These are phyloP conservation scores for Solanum chmielewskii DNA, from an alignment of 257 asterid genomes.

Conservation along the genomic window DNA sequence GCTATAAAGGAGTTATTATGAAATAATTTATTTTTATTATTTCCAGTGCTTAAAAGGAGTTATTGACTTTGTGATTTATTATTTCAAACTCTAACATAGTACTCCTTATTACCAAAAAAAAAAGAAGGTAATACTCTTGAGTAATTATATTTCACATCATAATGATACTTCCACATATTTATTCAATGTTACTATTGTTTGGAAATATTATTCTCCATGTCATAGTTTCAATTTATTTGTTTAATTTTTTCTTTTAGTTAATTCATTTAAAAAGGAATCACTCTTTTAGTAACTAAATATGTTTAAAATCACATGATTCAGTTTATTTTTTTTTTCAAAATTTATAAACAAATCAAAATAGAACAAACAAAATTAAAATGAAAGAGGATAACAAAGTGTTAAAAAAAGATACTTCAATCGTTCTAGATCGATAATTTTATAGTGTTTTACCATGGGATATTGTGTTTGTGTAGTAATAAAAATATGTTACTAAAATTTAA, in stretches of 20 bases:
- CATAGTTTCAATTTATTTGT: not conserved
- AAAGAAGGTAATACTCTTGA: too few species aligned
- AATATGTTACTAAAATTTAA: not conserved
- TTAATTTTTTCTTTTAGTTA: fast-evolving
- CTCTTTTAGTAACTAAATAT: too few species aligned
- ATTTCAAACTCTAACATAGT: not conserved
- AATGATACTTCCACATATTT: not conserved
- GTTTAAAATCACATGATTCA: not conserved
- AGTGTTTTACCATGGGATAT: not conserved
- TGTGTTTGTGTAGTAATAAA: too few species aligned
- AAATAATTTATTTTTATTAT: too few species aligned
- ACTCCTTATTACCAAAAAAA: too few species aligned
- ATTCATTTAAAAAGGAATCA: fast-evolving
- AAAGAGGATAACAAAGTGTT: too few species aligned
- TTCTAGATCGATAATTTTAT: too few species aligned
- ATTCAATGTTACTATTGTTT: not conserved
- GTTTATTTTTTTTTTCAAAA: not conserved
- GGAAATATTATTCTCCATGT: not conserved
- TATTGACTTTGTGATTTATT: not conserved
- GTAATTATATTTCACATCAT: not conserved
- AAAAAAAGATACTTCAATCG: not conserved
- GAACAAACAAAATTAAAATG: too few species aligned
- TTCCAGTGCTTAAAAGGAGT: too few species aligned
- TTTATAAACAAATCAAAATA: too few species aligned
- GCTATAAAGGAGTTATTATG: not conserved